A percentile compares a stretch with the other conserved stretches of the same genome.
Evolutionary conservation across 176 grass and related monocot species (phyloP).

Genomic region (Elymus sibiricus): DNA sequence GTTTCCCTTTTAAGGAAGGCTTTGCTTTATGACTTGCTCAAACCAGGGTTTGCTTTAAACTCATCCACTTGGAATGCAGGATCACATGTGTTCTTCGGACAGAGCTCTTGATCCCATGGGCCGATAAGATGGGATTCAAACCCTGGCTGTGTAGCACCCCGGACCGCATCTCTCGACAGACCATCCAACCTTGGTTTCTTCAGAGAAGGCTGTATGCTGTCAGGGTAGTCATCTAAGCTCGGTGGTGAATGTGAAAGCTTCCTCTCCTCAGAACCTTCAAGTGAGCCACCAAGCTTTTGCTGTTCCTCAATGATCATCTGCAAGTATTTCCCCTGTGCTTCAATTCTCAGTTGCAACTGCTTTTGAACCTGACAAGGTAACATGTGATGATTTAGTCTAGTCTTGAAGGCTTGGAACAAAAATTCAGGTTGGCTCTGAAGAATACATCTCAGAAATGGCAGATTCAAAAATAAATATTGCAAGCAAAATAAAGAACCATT

Average conservation of each 20-base stretch:
- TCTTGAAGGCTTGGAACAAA: not conserved
- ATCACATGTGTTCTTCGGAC: slow-evolving; percentile 24
- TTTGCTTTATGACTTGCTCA: slow-evolving; percentile 33
- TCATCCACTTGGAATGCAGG: slow-evolving; percentile 32
- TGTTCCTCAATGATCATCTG: slow-evolving; percentile 99
- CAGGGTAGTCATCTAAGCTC: slow-evolving; percentile 54
- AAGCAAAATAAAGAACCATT: not conserved
- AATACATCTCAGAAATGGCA: not conserved
- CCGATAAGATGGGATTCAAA: slow-evolving; percentile 69
- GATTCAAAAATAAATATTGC: not conserved
- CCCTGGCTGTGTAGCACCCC: slow-evolving; percentile 34
- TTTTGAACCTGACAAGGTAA: slow-evolving; percentile 77
- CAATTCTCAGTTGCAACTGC: slow-evolving; percentile 92
- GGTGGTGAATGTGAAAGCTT: slow-evolving; percentile 47
- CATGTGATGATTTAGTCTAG: not conserved
- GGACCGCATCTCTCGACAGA: slow-evolving; percentile 38
- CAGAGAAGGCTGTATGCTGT: slow-evolving; percentile 26
- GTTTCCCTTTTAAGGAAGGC: not conserved
- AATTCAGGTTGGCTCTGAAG: not conserved
- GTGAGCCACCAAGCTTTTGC: slow-evolving; percentile 58
- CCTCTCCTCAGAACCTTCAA: slow-evolving; percentile 55
- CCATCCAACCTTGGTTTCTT: slow-evolving; percentile 58
- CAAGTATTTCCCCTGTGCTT: slow-evolving; percentile 89
- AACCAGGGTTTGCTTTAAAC: slow-evolving; percentile 46
- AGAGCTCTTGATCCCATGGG: slow-evolving; percentile 64